Conservation (phyloP, 2,329 filamentous ascomycete species). For the Aureobasidium sp. region DNA sequence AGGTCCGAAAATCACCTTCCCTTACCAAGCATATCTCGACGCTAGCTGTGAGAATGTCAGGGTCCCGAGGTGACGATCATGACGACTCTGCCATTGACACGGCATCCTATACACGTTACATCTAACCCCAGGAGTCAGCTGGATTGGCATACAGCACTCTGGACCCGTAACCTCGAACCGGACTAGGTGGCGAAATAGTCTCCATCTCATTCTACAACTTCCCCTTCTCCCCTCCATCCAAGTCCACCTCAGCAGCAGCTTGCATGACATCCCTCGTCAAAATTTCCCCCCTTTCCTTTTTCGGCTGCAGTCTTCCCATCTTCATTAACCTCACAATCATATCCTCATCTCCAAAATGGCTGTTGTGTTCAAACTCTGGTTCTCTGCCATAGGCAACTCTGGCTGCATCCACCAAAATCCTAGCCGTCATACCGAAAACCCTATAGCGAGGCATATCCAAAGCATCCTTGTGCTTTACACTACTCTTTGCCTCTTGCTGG, state of each 20-base stretch:
- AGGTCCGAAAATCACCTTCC: no score
- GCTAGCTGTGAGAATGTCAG: no score
- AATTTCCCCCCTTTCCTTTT: constrained; percentile 40
- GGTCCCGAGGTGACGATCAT: no score
- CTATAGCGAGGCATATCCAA: constrained; percentile 47
- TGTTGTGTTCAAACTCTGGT: constrained; percentile 72
- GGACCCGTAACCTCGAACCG: no score
- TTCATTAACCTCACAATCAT: constrained; percentile 50
- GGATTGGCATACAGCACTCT: no score
- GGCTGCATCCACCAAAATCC: constrained; percentile 82
- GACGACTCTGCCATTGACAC: no score
- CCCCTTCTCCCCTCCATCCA: neutral
- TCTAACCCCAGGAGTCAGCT: no score
- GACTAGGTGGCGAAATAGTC: no score
- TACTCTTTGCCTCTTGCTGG: constrained; percentile 28
- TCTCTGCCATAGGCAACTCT: constrained; percentile 72
- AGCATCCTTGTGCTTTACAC: constrained; percentile 14
- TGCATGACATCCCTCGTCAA: constrained; percentile 28
- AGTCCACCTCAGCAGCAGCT: neutral
- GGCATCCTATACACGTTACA: no score
- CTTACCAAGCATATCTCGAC: no score
- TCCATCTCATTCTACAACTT: neutral
- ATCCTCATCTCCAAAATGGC: constrained; percentile 56
- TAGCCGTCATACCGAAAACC: constrained; percentile 91
- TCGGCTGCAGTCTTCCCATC: constrained; percentile 47